These are phyloP conservation scores for Emericellopsis cladophorae DNA, from an alignment of 2,329 filamentous ascomycete species.

Conservation along the genomic window DNA sequence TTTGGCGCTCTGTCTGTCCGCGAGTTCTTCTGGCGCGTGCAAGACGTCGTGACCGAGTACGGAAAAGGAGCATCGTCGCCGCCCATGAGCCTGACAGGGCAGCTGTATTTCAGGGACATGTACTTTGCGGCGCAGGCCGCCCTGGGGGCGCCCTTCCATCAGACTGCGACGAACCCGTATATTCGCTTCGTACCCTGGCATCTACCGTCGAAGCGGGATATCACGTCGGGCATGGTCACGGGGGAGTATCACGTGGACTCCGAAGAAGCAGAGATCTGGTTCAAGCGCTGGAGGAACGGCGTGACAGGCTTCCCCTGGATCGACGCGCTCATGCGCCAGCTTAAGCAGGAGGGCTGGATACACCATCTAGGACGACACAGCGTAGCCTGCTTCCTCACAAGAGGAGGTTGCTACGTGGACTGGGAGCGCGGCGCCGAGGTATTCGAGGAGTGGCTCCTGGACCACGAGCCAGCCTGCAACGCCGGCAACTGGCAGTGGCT, in stretches of 20 bases:
- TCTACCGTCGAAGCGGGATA: slow-evolving; percentile 46
- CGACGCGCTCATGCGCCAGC: slow-evolving; percentile 67
- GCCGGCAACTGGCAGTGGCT: slow-evolving; percentile 72
- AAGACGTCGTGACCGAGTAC: slow-evolving; percentile 46
- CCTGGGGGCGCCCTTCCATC: slow-evolving; percentile 49
- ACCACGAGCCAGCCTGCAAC: slow-evolving; percentile 65
- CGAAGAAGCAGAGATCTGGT: slow-evolving; percentile 48
- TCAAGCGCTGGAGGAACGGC: slow-evolving; percentile 56
- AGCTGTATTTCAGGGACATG: slow-evolving; percentile 71
- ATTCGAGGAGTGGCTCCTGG: slow-evolving; percentile 64
- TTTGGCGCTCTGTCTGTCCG: slow-evolving; percentile 61
- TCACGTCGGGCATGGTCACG: slow-evolving; percentile 31
- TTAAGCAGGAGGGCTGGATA: slow-evolving; percentile 63
- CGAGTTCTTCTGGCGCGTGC: slow-evolving; percentile 60
- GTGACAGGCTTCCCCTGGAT: slow-evolving; percentile 70
- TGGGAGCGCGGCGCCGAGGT: slow-evolving; percentile 72
- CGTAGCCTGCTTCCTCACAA: slow-evolving; percentile 71
- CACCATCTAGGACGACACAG: slow-evolving; percentile 67
- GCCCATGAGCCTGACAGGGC: slow-evolving; percentile 58
- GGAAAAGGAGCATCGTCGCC: slow-evolving; percentile 44
- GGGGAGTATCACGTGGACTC: slow-evolving; percentile 53
- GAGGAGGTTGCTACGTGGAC: slow-evolving; percentile 65
- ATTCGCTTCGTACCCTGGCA: slow-evolving; percentile 74
- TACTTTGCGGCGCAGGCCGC: slow-evolving; percentile 68
- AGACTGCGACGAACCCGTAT: slow-evolving; percentile 51